Evolutionary conservation across 805 yeast genomes (phyloP).

Genomic region (Candida tallmaniae): DNA sequence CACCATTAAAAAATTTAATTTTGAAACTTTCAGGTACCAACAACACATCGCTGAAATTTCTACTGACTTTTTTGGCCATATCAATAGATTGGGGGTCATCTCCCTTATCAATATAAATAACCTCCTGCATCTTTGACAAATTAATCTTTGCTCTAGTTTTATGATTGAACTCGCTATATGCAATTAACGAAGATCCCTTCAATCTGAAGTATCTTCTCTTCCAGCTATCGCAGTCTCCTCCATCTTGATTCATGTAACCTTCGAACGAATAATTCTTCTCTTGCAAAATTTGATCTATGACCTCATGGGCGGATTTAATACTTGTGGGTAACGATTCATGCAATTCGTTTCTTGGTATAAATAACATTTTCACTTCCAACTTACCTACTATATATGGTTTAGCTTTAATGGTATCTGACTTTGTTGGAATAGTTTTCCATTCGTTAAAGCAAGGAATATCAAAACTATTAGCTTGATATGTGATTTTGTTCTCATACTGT

Average conservation of each 20-base stretch:
- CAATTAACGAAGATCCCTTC: constrained; percentile 66
- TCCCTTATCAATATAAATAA: constrained; percentile 42
- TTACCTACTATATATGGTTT: constrained; percentile 62
- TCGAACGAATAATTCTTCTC: constrained; percentile 35
- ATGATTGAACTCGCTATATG: constrained; percentile 66
- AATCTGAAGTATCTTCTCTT: constrained; percentile 71
- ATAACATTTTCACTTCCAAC: constrained; percentile 64
- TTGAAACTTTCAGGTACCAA: constrained; percentile 71
- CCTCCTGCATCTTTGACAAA: constrained; percentile 58
- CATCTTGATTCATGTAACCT: constrained; percentile 82
- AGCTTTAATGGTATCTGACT: constrained; percentile 23
- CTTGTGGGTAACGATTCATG: constrained; percentile 68
- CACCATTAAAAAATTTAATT: constrained; percentile 72
- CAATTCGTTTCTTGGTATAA: constrained; percentile 56
- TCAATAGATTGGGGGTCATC: constrained; percentile 14
- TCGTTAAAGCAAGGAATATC: constrained; percentile 69
- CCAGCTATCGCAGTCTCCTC: constrained; percentile 81
- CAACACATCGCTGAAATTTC: constrained; percentile 71
- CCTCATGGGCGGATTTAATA: constrained; percentile 44
- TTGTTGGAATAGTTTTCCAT: constrained; percentile 52
- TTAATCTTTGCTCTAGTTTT: constrained; percentile 76
- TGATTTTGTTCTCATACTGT: constrained; percentile 51
- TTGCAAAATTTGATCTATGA: constrained; percentile 25
- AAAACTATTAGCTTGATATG: constrained; percentile 48
- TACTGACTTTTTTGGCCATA: constrained; percentile 26